phyloP scores from a whole-genome alignment of 1,284 basidiomycete genomes.

The Heterobasidion occidentale region DNA sequence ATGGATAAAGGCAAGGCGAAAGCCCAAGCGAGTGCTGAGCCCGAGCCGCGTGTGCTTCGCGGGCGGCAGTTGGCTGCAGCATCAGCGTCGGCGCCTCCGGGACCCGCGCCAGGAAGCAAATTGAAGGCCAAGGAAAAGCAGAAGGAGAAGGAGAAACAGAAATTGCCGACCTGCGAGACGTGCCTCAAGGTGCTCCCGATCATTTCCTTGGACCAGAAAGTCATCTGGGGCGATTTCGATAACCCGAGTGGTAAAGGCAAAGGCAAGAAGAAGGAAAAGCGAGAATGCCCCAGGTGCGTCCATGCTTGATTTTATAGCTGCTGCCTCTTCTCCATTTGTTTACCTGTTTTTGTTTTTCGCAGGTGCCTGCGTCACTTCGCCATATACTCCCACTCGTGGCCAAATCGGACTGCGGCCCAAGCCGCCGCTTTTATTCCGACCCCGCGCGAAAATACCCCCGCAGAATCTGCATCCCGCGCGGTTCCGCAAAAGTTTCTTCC shows the following conservation, averaged over 20 bases:
- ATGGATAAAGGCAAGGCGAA: conserved; percentile 14
- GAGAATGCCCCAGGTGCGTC: conserved; percentile 66
- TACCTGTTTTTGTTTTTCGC: conserved; percentile 5
- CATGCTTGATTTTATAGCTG: conserved; percentile 5
- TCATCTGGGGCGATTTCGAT: conserved; percentile 64
- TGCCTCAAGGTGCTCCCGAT: conserved; percentile 63
- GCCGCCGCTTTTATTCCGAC: conserved; percentile 38
- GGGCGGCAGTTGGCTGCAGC: conserved; percentile 12
- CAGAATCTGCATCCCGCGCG: conserved; percentile 26
- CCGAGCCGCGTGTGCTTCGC: conserved; percentile 16
- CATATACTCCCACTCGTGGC: conserved; percentile 67
- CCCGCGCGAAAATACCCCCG: conserved; percentile 44
- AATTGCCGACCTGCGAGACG: conserved; percentile 53
- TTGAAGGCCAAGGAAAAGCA: conserved; percentile 11
- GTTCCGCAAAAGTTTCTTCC: conserved; percentile 41
- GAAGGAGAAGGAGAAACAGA: conserved; percentile 12
- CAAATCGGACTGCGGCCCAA: conserved; percentile 45
- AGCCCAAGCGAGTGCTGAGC: conserved; percentile 14
- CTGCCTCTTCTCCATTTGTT: conserved; percentile 5
- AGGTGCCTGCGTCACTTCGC: conserved; percentile 73
- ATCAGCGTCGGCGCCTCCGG: conserved; percentile 1
- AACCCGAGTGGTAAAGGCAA: conserved; percentile 29
- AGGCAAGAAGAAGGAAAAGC: conserved; percentile 50
- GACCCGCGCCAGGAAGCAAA: conserved; percentile 9
- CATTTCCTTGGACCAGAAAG: conserved; percentile 61